phyloP scores from a whole-genome alignment of 2,329 filamentous ascomycete species.

The Aspergillus sp. region DNA sequence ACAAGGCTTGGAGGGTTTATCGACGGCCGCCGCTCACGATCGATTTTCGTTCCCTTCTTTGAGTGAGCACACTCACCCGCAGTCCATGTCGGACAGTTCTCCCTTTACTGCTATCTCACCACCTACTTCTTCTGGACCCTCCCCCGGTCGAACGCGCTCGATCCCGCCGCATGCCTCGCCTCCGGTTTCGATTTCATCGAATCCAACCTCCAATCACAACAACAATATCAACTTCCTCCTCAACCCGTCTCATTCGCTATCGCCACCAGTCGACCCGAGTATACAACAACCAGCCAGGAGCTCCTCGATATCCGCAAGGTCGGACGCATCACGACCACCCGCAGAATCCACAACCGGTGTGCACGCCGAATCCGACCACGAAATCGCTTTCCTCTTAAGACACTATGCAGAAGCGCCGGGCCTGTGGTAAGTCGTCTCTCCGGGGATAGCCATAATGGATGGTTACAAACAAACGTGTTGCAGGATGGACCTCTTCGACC shows the following conservation, averaged over 20 bases:
- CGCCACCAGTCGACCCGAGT: conserved; percentile 40
- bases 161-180: conserved; percentile 35
- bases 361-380: conserved; percentile 43
- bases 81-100: conserved; percentile 14
- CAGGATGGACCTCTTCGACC: conserved; percentile 42
- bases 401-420: conserved; percentile 56
- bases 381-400: conserved; percentile 53
- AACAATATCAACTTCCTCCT: conserved; percentile 53
- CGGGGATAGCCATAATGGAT: background rate
- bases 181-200: conserved; percentile 37
- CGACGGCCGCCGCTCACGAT: conserved; percentile 44
- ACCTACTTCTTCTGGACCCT: conserved; percentile 20
- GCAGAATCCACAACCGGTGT: conserved; percentile 19
- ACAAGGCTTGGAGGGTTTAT: conserved; percentile 48
- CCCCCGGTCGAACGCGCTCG: conserved; percentile 27
- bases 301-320: conserved; percentile 23
- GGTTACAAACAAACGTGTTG: background rate
- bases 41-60: conserved; percentile 24
- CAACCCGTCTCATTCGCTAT: conserved; percentile 40
- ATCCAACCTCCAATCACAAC: conserved; percentile 13
- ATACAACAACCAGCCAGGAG: conserved; percentile 26
- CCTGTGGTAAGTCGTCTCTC: conserved; percentile 42
- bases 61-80: conserved; percentile 18
- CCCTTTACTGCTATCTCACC: conserved; percentile 14
- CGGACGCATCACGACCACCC: conserved; percentile 14